A percentile compares a stretch with the other conserved stretches of the same genome.
phyloP scores from a whole-genome alignment of 2,329 filamentous ascomycete genomes.

The Scedosporium minutisporum region DNA sequence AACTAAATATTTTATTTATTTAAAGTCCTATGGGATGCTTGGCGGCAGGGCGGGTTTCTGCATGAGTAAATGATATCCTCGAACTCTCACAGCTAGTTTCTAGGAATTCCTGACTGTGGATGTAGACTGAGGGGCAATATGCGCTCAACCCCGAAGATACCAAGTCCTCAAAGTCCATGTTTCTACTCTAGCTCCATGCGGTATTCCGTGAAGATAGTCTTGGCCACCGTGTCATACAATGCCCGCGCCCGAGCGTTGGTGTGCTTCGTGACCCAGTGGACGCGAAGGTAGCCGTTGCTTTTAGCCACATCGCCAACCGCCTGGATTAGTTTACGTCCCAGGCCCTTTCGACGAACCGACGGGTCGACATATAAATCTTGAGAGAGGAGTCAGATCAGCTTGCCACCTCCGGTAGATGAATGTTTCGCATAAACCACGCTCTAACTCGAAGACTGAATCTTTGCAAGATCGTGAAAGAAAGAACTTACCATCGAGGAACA shows the following conservation, averaged over 20 bases:
- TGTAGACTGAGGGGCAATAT: too few relatives aligned
- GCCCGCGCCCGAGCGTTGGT: neutral
- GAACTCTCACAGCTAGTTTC: too few relatives aligned
- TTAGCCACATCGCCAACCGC: neutral
- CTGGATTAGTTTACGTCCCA: neutral
- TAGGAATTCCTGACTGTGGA: too few relatives aligned
- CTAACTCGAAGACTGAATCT: neutral
- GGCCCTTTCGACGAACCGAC: neutral
- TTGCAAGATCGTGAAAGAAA: neutral
- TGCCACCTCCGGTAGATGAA: too few relatives aligned
- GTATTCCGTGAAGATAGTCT: neutral
- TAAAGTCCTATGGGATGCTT: too few relatives aligned
- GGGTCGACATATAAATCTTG: neutral
- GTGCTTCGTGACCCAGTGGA: neutral
- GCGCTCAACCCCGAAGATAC: too few relatives aligned
- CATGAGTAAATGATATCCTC: too few relatives aligned
- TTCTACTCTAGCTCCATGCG: neutral
- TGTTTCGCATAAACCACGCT: neutral
- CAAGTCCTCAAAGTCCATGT: neutral
- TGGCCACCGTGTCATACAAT: neutral
- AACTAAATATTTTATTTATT: too few relatives aligned
- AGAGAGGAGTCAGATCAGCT: neutral
- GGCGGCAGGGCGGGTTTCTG: too few relatives aligned
- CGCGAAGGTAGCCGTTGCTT: neutral
- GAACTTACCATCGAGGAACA: conserved; percentile 6